Base-by-base conservation (phyloP, 2,329 filamentous ascomycete species). In the Pestalotiopsis sp. region DNA sequence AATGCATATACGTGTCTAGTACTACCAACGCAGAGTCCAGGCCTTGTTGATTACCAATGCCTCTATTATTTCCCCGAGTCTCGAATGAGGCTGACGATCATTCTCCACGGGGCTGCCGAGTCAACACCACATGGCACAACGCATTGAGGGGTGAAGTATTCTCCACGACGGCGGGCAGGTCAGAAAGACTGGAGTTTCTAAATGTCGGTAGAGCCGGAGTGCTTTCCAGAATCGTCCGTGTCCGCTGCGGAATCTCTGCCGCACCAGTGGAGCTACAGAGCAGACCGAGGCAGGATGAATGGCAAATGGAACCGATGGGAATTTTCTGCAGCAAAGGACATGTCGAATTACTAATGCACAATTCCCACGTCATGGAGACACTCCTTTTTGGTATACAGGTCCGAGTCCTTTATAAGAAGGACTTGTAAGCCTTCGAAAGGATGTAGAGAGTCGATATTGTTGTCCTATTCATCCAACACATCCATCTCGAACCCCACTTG, bases 141-240 rank as follows among this genome's bases (percentile, higher is more conserved):
- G 45, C 45, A 52, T 52, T 36, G 31, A 36, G 31, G 31, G 31
- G 31, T 36, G 31, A 52, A 6, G n/a, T n/a, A 20, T 17, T 11
- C 45, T 20, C 17, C 45, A n/a, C 14, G 45, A 9, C 45, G 45
- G 17, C 45, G 20, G 41, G 41, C 13, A 36, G 31, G 31, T 36
- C 1, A 36, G 17, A 52, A 52, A 52, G n/a, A 52, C 45, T 52
- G 14, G 45, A 52, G 45, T 52, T 9, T 36, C 27, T 20, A 38
- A 36, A 62, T 12, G 31, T 36, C 36, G n/a, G 12, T 36, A 38
- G 59, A 39, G 59, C 25, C n/a, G 61, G 25, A 52, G 61, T 23
- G 61, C 38, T 49, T 64, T 64, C 61, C 61, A 64, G 61, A 64
- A 64, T 20, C 38, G 61, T 64, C 61, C n/a, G 39, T 49, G 61